Base-by-base conservation (phyloP, 163 green algal genomes). In the Scenedesmus sp. region DNA sequence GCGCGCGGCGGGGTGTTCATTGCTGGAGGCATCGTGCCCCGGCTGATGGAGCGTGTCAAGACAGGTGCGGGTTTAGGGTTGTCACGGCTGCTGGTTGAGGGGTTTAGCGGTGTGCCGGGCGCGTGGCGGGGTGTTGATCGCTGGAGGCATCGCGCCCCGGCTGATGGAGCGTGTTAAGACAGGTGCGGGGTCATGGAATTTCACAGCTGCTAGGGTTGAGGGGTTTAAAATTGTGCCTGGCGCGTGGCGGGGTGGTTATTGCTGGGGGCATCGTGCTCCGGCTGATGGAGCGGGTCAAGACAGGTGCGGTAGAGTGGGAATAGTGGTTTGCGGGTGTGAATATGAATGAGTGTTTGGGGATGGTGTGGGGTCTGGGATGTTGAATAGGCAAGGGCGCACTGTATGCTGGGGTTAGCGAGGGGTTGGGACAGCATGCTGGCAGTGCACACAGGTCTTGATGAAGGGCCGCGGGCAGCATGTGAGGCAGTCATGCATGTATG, bases 211-310 rank as follows among this genome's bases (percentile, higher is more conserved):
- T 46, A 46, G 26, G 26, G 34, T 46, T 46, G 34, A 46, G 34
- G 34, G 34, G 34, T 46, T 46, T 1, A 46, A 46, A 46, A 46
- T 46, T 46, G 34, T 94, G 88, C 76, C 94, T 99, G 56, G 95
- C 97, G 57, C 97, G 92, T 84, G 95, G 95, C 95, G 90, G 46
- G 20, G 88, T 92, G 60, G 88, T 88, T 55, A 92, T 92, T 46
- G 88, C 88, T 10, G 76, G 98, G 15, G 98, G 98, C 88, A 99
- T 99, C 92, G 84, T 95, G 57, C 81, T 92, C 26, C 96, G 96
- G 83, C 91, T 98, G 67, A 76, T 97, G 34, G 90, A 96, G 6
- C 90, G 94, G 20, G 94, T 97, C 55, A 79, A 79, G 23, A 52
- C 70, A 90, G 70, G 70, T 79, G 70, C 70, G 70, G 34, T 46